phyloP scores from a whole-genome alignment of 1,284 basidiomycete species.

The Trichosporon sp. region DNA sequence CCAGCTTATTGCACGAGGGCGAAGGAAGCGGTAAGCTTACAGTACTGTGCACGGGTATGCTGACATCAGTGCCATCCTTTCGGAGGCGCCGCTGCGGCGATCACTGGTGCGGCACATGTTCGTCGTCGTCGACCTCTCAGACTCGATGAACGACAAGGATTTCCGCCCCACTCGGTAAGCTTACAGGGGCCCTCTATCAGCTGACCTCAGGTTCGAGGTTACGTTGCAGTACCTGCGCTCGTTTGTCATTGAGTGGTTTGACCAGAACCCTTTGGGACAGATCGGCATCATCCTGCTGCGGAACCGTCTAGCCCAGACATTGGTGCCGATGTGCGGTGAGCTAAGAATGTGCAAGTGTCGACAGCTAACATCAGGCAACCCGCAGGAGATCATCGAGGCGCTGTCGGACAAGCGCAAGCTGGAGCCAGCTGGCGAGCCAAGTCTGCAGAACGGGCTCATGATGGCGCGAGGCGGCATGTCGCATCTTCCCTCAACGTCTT shows the following conservation, averaged over 20 bases:
- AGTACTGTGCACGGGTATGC: neutral
- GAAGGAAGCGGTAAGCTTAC: constrained; percentile 72
- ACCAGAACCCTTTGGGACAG: constrained; percentile 98
- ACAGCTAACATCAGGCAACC: constrained; percentile 68
- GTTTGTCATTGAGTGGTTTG: constrained; percentile 96
- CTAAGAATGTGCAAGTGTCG: constrained; percentile 8
- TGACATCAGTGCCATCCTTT: constrained; percentile 60
- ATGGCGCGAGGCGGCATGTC: constrained; percentile 92
- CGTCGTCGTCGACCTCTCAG: constrained; percentile 84
- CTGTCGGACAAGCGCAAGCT: constrained; percentile 85
- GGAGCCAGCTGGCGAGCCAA: constrained; percentile 89
- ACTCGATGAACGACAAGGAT: constrained; percentile 92
- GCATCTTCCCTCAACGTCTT: constrained; percentile 92
- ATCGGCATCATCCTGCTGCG: constrained; percentile 91
- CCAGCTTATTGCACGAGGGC: constrained; percentile 78
- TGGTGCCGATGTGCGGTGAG: constrained; percentile 85
- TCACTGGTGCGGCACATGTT: constrained; percentile 96
- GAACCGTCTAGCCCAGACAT: constrained; percentile 79
- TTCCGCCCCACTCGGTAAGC: constrained; percentile 79
- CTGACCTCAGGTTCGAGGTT: constrained; percentile 67
- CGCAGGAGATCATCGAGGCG: constrained; percentile 84
- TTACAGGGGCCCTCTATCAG: neutral
- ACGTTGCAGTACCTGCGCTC: constrained; percentile 84
- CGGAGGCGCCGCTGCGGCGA: constrained; percentile 82
- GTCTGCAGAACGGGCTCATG: constrained; percentile 92